Percentiles rank a stretch among this genome's conserved stretches.
These are phyloP conservation scores for Fusarium longipes DNA, from an alignment of 2,329 filamentous ascomycete genomes.

Conservation along the genomic window DNA sequence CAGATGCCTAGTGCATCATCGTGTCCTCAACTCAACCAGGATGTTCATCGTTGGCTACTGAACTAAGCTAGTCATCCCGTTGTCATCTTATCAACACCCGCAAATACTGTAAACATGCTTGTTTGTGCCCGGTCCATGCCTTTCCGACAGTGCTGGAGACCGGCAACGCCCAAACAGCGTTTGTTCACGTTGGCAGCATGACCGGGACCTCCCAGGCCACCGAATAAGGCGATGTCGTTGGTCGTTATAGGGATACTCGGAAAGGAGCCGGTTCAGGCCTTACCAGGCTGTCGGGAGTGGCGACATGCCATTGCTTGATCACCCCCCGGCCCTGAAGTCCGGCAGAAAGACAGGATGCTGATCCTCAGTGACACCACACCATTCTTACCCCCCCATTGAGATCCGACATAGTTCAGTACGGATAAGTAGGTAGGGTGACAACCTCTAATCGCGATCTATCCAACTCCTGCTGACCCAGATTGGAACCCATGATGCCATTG, in stretches of 20 bases:
- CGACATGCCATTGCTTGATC: constrained; percentile 20
- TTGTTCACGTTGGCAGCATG: constrained; percentile 17
- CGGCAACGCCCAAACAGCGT: not conserved
- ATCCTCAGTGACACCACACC: constrained; percentile 27
- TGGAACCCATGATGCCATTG: constrained; percentile 23
- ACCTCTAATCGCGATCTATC: constrained; percentile 36
- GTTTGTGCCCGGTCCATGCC: constrained; percentile 1
- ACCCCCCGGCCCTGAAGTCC: constrained; percentile 21
- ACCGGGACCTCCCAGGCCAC: constrained; percentile 3
- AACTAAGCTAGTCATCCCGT: not conserved
- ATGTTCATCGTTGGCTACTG: not conserved
- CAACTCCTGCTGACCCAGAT: constrained; percentile 8
- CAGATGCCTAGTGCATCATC: not conserved
- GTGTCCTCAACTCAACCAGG: not conserved
- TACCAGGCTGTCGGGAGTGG: constrained; percentile 45
- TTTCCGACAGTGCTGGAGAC: not conserved
- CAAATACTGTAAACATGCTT: not conserved
- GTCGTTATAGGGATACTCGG: constrained; percentile 11
- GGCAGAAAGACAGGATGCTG: constrained; percentile 14
- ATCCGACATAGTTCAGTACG: not conserved
- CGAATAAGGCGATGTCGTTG: constrained; percentile 19
- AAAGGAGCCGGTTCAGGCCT: constrained; percentile 32
- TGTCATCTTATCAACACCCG: not conserved
- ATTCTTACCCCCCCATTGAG: constrained; percentile 1
- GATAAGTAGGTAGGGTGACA: constrained; percentile 9